phyloP scores from a whole-genome alignment of 2,329 filamentous ascomycete species.

The Pseudophaeomoniella oleicola region DNA sequence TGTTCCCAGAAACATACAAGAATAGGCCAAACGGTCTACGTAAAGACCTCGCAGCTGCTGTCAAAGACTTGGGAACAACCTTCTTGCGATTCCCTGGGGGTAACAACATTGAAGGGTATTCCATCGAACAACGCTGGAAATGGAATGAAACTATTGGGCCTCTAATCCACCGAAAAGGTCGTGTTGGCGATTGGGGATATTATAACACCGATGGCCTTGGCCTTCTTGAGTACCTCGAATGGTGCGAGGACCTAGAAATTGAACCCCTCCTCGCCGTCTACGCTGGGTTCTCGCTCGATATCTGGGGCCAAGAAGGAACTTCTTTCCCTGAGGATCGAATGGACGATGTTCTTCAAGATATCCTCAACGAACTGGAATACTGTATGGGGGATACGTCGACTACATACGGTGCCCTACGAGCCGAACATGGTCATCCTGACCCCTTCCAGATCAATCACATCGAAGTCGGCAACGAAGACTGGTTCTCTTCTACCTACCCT shows the following conservation, averaged over 20 bases:
- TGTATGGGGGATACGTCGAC: slow-evolving; percentile 13
- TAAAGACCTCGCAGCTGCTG: slow-evolving; percentile 32
- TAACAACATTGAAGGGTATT: slow-evolving; percentile 33
- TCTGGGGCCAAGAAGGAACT: slow-evolving; percentile 20
- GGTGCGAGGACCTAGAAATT: slow-evolving; percentile 30
- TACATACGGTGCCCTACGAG: slow-evolving; percentile 32
- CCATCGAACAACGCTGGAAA: slow-evolving; percentile 25
- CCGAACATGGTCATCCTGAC: slow-evolving; percentile 44
- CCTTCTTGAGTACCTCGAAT: slow-evolving; percentile 33
- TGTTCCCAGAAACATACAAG: slow-evolving; percentile 42
- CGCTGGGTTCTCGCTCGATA: slow-evolving; percentile 28
- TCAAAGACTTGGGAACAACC: slow-evolving; percentile 25
- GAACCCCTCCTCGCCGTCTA: slow-evolving; percentile 29
- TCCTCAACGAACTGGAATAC: slow-evolving; percentile 17
- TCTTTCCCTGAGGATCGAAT: slow-evolving; percentile 18
- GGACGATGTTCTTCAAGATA: slow-evolving; percentile 20
- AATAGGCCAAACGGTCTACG: slow-evolving; percentile 35
- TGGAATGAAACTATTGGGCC: slow-evolving; percentile 39
- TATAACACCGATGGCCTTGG: slow-evolving; percentile 29
- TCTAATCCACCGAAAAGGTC: slow-evolving; percentile 32
- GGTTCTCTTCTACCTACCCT: slow-evolving; percentile 36
- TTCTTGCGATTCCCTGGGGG: slow-evolving; percentile 38
- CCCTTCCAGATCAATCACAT: slow-evolving; percentile 48
- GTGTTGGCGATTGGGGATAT: slow-evolving; percentile 29
- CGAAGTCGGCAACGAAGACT: slow-evolving; percentile 56